These are phyloP conservation scores for Fraxinus albicans DNA, from an alignment of 305 asterid species.

Conservation along the genomic window DNA sequence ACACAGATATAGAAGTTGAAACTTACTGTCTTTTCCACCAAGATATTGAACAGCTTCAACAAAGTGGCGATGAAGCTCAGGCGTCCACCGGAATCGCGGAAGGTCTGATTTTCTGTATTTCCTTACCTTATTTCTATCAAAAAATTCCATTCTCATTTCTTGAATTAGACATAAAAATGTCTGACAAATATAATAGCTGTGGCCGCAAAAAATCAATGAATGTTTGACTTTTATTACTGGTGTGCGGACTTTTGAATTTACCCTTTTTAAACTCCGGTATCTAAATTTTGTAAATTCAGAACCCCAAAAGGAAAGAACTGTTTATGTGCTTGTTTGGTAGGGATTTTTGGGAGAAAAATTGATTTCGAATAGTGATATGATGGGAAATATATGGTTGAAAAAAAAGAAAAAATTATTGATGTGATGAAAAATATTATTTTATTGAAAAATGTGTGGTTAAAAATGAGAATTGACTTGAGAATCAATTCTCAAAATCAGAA, in stretches of 20 bases:
- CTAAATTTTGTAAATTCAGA: too few relatives aligned
- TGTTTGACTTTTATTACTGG: not conserved
- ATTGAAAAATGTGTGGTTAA: too few relatives aligned
- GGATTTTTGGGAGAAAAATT: too few relatives aligned
- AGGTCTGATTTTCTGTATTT: not conserved
- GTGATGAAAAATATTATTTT: too few relatives aligned
- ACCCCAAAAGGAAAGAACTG: too few relatives aligned
- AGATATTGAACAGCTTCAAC: constrained; percentile 15
- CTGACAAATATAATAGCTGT: not conserved
- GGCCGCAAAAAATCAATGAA: not conserved
- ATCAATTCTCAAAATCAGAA: too few relatives aligned
- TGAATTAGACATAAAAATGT: not conserved
- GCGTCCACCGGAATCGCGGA: constrained; percentile 22
- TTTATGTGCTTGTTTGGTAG: too few relatives aligned
- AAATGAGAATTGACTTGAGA: too few relatives aligned
- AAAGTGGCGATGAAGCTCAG: constrained; percentile 14
- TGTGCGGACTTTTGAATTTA: not conserved
- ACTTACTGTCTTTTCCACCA: constrained; percentile 20
- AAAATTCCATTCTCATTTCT: not conserved
- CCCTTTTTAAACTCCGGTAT: not conserved
- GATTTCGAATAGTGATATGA: too few relatives aligned
- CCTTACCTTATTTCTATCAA: not conserved
- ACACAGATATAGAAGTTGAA: not conserved
- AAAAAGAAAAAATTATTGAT: too few relatives aligned
- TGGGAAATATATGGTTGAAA: too few relatives aligned